Evolutionary conservation across 148 eudicot genomes (phyloP).

Genomic region (Rhododendron simsii): DNA sequence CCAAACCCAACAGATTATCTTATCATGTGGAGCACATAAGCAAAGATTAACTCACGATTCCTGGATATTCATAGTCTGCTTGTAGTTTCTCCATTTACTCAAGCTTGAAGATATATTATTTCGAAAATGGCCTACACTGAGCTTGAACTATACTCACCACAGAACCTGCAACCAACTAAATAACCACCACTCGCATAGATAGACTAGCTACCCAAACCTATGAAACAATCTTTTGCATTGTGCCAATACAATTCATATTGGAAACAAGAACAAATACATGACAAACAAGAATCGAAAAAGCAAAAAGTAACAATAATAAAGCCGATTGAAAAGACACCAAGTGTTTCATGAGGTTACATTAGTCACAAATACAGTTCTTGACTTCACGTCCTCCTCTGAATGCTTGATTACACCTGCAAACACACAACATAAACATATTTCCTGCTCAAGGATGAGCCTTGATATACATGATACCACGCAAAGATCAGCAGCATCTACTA

Average conservation of each 20-base stretch:
- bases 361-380: conserved; percentile 40
- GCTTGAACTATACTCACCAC: background rate
- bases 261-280: background rate
- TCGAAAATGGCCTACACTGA: background rate
- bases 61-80: background rate
- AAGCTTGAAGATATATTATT: background rate
- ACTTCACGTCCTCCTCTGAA: conserved; percentile 26
- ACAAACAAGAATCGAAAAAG: background rate
- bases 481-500: conserved; percentile 4
- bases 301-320: background rate
- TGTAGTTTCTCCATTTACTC: background rate
- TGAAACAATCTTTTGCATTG: background rate
- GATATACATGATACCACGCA: background rate
- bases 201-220: background rate
- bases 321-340: conserved; percentile 4
- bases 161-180: background rate
- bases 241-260: background rate
- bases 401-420: conserved; percentile 37
- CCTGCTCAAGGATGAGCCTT: conserved; percentile 6
- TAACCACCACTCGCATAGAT: background rate
- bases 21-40: background rate
- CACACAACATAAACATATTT: conserved; percentile 19
- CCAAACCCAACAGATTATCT: background rate
- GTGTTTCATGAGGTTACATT: conserved; percentile 32
- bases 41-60: background rate